Evolutionary conservation across 106 monocot species (phyloP), one percentile per base, ranked within the genome.

Genomic region (Vanilla planifolia): DNA sequence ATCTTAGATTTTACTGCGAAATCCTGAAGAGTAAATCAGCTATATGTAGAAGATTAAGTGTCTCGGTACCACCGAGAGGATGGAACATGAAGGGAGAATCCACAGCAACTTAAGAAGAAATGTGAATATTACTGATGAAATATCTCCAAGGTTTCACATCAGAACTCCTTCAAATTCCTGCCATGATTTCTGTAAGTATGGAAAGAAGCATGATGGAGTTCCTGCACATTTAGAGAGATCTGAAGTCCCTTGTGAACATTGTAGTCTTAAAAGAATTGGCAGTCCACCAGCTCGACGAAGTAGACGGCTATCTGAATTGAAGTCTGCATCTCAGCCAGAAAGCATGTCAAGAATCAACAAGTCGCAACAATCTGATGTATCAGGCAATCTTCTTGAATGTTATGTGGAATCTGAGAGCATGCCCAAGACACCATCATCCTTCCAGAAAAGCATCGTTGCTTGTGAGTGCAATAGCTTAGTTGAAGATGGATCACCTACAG

Each of bases 141-240:
- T 23, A 48, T 48, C 48, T 48, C 24, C 23, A 23, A 6, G 4
- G 8, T 25, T 23, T 48, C 89, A 93, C 58, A 81, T 82, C 57
- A 77, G 69, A 57, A 45, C 72, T 64, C 75, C 85, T 30, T 37
- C 68, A 9, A 64, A 74, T 48, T 83, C 85, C 30, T 93, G 89
- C 27, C 89, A 89, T 73, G 85, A 89, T 52, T 64, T 65, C 41
- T 93, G 93, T 68, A 93, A 93, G 51, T 81, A 77, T 59, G 93
- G 93, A 53, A 51, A 32, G 21, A 65, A 75, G 7, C 72, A 88
- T 48, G 59, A 13, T 4, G 46, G 60, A 63, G 84, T 74, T 39
- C 21, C 47, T n/a, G n/a, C n/a, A n/a, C n/a, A n/a, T n/a, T n/a
- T n/a, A n/a, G n/a, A n/a, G n/a, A n/a, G n/a, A n/a, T n/a, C 11